phyloP scores from a whole-genome alignment of 73 alveolate genomes.

The Paraurostyla sp. region DNA sequence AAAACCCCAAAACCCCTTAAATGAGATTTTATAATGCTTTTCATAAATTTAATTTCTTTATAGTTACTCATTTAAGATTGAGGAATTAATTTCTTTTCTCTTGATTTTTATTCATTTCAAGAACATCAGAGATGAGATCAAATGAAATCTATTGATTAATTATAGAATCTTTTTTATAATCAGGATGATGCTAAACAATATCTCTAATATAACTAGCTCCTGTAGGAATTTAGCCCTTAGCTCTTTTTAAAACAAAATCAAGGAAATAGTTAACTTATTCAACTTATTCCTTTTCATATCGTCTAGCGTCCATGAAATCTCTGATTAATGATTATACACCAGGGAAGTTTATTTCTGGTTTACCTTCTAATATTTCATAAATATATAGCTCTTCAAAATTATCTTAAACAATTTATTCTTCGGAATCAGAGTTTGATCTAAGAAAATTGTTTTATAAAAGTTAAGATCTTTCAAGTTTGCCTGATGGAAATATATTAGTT shows the following conservation, averaged over 20 bases:
- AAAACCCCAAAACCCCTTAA: no score
- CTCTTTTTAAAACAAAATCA: constrained; percentile 79
- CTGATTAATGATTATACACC: constrained; percentile 72
- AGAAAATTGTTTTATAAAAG: not conserved
- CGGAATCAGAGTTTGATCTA: not conserved
- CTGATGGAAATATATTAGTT: constrained; percentile 68
- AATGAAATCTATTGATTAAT: constrained; percentile 46
- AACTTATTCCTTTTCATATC: constrained; percentile 48
- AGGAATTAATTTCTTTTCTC: no score
- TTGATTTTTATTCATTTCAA: no score
- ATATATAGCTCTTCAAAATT: constrained; percentile 82
- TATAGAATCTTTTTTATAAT: constrained; percentile 89
- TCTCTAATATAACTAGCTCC: constrained; percentile 94
- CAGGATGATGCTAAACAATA: constrained; percentile 86
- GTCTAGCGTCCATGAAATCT: constrained; percentile 62
- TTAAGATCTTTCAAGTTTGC: not conserved
- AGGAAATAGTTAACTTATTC: constrained; percentile 60
- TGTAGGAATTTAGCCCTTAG: constrained; percentile 90
- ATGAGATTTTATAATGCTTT: no score
- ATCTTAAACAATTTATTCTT: constrained; percentile 77
- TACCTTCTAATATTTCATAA: constrained; percentile 91
- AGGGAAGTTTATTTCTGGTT: constrained; percentile 68
- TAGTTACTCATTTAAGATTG: no score
- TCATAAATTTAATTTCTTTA: no score
- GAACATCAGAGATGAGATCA: not conserved